Conservation (phyloP, 2,329 filamentous ascomycete genomes). For the Fusarium solani-melongenae region DNA sequence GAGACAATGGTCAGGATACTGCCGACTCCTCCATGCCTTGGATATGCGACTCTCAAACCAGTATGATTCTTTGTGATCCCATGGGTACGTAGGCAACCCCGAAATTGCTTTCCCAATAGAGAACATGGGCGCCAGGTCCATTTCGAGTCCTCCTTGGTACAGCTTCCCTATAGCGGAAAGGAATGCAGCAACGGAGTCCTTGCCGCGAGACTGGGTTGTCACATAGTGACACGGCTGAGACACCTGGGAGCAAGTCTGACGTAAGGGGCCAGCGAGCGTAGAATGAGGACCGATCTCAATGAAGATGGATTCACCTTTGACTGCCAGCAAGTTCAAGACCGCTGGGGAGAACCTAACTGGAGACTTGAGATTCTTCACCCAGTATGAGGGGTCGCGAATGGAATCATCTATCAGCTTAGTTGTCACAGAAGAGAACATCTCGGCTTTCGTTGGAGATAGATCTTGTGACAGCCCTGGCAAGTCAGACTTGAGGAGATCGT, state of each 20-base stretch:
- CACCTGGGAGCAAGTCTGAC: constrained; percentile 17
- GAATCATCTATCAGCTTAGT: constrained; percentile 50
- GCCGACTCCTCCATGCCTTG: constrained; percentile 43
- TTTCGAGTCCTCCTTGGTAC: neutral
- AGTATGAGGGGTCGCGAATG: constrained; percentile 52
- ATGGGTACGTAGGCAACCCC: constrained; percentile 52
- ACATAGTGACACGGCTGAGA: neutral
- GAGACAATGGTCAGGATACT: constrained; percentile 52
- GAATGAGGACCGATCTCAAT: constrained; percentile 44
- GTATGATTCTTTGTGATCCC: constrained; percentile 50
- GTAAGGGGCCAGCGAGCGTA: constrained; percentile 31
- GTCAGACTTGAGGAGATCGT: neutral
- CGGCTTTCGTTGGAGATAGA: neutral
- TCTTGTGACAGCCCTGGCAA: fast-evolving
- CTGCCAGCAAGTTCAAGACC: constrained; percentile 4
- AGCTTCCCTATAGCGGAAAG: constrained; percentile 1
- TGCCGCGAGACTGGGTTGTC: neutral
- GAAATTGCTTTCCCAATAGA: constrained; percentile 39
- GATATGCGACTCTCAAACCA: constrained; percentile 49
- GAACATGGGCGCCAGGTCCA: neutral
- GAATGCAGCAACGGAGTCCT: neutral
- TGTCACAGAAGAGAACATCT: constrained; percentile 53
- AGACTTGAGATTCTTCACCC: constrained; percentile 51
- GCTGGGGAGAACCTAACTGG: constrained; percentile 52
- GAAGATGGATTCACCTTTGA: constrained; percentile 1